Percentiles rank a stretch among this genome's conserved stretches.
phyloP scores from a whole-genome alignment of 345 rosid species.

The Populus euphratica region DNA sequence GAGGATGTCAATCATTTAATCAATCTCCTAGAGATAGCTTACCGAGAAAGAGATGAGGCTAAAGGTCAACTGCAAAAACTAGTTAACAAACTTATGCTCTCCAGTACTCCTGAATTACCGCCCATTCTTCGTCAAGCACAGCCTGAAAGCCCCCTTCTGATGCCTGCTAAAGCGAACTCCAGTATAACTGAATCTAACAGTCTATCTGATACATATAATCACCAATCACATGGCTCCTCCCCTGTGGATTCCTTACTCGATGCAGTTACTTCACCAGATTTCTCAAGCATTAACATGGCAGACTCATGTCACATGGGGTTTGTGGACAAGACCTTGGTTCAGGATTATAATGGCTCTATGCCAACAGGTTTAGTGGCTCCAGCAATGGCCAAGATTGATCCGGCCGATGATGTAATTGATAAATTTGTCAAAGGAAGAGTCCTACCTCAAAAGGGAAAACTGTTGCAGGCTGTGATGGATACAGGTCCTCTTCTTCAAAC shows the following conservation, averaged over 20 bases:
- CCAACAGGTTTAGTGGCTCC: conserved; percentile 16
- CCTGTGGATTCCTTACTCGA: conserved; percentile 71
- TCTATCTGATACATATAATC: conserved; percentile 45
- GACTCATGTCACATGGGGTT: conserved; percentile 33
- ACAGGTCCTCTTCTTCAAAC: conserved; percentile 81
- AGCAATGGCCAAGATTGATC: conserved; percentile 34
- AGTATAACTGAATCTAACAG: conserved; percentile 81
- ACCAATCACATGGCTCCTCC: conserved; percentile 55
- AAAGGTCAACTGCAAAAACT: conserved; percentile 56
- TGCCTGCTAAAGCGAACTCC: conserved; percentile 55
- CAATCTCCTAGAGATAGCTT: conserved; percentile 52
- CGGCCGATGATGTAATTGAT: conserved; percentile 41
- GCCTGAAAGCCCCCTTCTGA: conserved; percentile 19
- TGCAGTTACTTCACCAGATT: conserved; percentile 68
- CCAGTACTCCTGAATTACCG: conserved; percentile 16
- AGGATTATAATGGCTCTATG: conserved; percentile 17
- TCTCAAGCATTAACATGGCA: conserved; percentile 49
- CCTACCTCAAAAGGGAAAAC: conserved; percentile 69
- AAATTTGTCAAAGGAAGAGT: conserved; percentile 45
- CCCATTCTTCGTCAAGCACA: conserved; percentile 16
- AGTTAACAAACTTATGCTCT: conserved; percentile 38
- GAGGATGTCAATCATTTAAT: conserved; percentile 46
- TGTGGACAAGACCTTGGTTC: conserved; percentile 25
- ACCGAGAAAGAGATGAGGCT: conserved; percentile 83
- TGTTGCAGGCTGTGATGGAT: conserved; percentile 62